Percentiles rank a stretch among this genome's conserved stretches.
phyloP scores from a whole-genome alignment of 345 rosid species.

The Xanthoceras sorbifolium region DNA sequence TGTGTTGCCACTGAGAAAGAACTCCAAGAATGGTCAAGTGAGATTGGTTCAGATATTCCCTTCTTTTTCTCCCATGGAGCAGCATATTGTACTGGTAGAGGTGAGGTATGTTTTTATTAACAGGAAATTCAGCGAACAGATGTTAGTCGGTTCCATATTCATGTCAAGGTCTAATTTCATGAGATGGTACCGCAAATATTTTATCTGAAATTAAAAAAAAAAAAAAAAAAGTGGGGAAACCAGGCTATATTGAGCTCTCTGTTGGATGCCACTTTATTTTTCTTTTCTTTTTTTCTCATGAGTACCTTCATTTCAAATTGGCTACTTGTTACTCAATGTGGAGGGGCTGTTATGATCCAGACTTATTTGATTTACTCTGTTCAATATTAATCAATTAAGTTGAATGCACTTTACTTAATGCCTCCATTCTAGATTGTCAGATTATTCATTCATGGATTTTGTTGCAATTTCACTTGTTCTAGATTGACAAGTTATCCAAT shows the following conservation, averaged over 20 bases:
- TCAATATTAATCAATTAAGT: background rate
- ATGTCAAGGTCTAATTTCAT: conserved; percentile 8
- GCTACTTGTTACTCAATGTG: background rate
- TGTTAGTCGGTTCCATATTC: background rate
- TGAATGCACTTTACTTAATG: background rate
- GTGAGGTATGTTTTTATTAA: conserved; percentile 65
- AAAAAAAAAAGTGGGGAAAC: background rate
- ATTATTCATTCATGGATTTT: background rate
- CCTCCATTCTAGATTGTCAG: background rate
- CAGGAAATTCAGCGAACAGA: conserved; percentile 10
- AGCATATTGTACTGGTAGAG: conserved; percentile 95
- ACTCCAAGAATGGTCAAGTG: conserved; percentile 96
- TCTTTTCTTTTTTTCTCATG: background rate
- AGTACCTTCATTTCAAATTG: background rate
- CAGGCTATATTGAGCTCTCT: background rate
- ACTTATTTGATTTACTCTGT: background rate
- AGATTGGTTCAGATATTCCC: conserved; percentile 96
- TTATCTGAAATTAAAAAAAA: no score
- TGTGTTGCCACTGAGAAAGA: conserved; percentile 75
- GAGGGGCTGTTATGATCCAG: background rate
- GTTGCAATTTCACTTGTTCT: background rate
- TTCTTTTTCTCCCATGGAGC: conserved; percentile 96
- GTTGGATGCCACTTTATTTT: background rate
- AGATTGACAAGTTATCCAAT: background rate
- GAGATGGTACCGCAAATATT: background rate